Base-by-base conservation (phyloP, 306 rosid genomes). In the Rubus idaeus region DNA sequence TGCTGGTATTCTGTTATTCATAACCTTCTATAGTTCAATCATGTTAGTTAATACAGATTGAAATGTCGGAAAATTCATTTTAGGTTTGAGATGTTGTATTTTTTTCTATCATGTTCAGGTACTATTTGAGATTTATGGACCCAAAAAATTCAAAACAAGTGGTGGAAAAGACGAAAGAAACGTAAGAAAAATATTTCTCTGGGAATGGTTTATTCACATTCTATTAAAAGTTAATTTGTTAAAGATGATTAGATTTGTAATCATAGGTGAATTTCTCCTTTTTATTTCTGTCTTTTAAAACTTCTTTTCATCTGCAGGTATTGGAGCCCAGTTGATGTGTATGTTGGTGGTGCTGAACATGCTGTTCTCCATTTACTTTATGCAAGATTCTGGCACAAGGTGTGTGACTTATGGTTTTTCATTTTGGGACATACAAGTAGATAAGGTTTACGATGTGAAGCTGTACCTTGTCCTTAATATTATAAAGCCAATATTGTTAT, bases 331-430 rank as follows among this genome's bases (percentile, higher is more conserved):
- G 98, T 95, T 83, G 98, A 95, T 79, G 96, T 92, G 45, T 92
- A 95, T 51, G 97, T 95, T 83, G 98, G 97, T 55, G 98, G 97
- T 68, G 98, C 98, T 57, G 98, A 92, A 85, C 98, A 95, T 81
- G 98, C 98, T 6, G 98, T 95, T 84, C 98, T 95, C 78, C 98
- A 95, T 83, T 84, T 95, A 89, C 91, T 95, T 61, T 95, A 95
- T 87, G 88, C 98, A 83, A 87, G 98, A 79, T 95, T 95, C 84
- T 95, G 98, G 98, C 98, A 92, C 91, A 95, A 95, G 98, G 98
- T 95, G 41, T 76, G 89, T 78, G 57, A 74, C 70, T 81, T 70
- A 65, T 79, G n/a, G 5, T 23, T 74, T 20, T 44, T 17, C 6
- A 16, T 51, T 74, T 56, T 80, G 78, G 72, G 23, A 40, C 21